A percentile compares a stretch with the other conserved stretches of the same genome.
phyloP scores from a whole-genome alignment of 1,139 yeast species.

The Yamadazyma mexicana region DNA sequence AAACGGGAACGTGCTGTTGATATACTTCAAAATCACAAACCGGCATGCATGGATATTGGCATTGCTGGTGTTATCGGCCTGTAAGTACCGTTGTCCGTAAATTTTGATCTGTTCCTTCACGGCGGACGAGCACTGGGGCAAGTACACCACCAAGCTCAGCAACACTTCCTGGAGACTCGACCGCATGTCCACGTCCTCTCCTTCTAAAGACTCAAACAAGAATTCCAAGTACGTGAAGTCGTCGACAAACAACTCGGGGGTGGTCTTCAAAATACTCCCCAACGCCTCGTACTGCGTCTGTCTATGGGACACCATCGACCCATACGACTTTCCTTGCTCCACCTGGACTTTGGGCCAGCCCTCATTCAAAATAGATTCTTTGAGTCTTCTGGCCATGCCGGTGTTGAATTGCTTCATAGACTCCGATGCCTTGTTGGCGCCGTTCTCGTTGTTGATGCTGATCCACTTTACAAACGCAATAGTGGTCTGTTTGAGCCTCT shows the following conservation, averaged over 20 bases:
- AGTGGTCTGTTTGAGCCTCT: slow-evolving; percentile 49
- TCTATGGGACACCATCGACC: slow-evolving; percentile 44
- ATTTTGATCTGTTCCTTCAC: slow-evolving; percentile 46
- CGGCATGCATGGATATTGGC: slow-evolving; percentile 44
- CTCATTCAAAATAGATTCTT: slow-evolving; percentile 50
- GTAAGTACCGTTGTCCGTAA: slow-evolving; percentile 42
- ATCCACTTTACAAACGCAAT: slow-evolving; percentile 65
- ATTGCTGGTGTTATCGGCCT: slow-evolving; percentile 16
- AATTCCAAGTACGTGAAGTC: slow-evolving; percentile 61
- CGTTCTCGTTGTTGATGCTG: slow-evolving; percentile 22
- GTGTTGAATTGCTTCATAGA: slow-evolving; percentile 27
- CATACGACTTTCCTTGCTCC: slow-evolving; percentile 30
- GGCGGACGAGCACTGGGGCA: slow-evolving; percentile 38
- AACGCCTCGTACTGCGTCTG: slow-evolving; percentile 74
- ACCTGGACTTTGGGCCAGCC: slow-evolving; percentile 55
- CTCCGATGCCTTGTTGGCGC: slow-evolving; percentile 18
- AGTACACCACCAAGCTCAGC: slow-evolving; percentile 54
- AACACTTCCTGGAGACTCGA: slow-evolving; percentile 74
- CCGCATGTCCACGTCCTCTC: slow-evolving; percentile 63
- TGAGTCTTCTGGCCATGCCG: slow-evolving; percentile 51
- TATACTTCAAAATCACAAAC: slow-evolving; percentile 64
- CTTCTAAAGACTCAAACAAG: slow-evolving; percentile 68
- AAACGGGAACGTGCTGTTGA: slow-evolving; percentile 68
- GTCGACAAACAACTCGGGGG: slow-evolving; percentile 41
- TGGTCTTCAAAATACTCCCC: slow-evolving; percentile 60